Conservation (phyloP, 768 basidiomycete species). For the Leccinum ochraceum region DNA sequence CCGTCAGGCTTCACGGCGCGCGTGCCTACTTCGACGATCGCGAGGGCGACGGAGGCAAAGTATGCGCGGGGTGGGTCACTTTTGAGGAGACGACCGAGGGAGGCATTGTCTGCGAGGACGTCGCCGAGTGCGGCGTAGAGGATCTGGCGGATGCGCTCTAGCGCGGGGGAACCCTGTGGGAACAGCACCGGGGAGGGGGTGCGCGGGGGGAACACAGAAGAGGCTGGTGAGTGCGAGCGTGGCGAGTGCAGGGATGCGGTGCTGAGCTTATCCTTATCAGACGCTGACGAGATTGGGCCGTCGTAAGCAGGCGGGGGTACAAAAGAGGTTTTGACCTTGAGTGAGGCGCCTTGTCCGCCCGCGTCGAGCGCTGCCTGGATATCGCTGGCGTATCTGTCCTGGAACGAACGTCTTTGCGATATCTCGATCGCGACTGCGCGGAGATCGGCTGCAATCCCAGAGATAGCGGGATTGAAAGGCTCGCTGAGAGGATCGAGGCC, state of each 20-base stretch:
- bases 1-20: constrained; percentile 49
- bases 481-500: constrained; percentile 46
- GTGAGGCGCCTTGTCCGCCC: constrained; percentile 38
- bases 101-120: constrained; percentile 54
- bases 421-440: constrained; percentile 87
- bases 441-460: constrained; percentile 76
- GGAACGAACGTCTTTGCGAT: constrained; percentile 80
- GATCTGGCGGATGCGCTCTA: constrained; percentile 83
- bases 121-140: constrained; percentile 81
- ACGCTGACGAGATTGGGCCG: constrained; percentile 22
- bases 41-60: constrained; percentile 73
- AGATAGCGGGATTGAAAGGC: constrained; percentile 43
- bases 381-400: constrained; percentile 73
- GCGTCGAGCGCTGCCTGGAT: constrained; percentile 80
- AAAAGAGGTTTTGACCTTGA: constrained; percentile 56
- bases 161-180: constrained; percentile 44
- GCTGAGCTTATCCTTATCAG: neutral
- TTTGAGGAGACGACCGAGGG: constrained; percentile 57
- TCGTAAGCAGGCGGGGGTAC: constrained; percentile 73
- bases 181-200: constrained; percentile 50
- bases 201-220: constrained; percentile 39
- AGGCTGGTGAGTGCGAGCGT: constrained; percentile 5
- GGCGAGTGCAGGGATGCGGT: neutral
- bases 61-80: constrained; percentile 72
- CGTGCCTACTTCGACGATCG: constrained; percentile 68